Percentiles rank a stretch among this genome's conserved stretches.
phyloP scores from a whole-genome alignment of 1,284 basidiomycete species.

The Tetrapyrgos nigripes region DNA sequence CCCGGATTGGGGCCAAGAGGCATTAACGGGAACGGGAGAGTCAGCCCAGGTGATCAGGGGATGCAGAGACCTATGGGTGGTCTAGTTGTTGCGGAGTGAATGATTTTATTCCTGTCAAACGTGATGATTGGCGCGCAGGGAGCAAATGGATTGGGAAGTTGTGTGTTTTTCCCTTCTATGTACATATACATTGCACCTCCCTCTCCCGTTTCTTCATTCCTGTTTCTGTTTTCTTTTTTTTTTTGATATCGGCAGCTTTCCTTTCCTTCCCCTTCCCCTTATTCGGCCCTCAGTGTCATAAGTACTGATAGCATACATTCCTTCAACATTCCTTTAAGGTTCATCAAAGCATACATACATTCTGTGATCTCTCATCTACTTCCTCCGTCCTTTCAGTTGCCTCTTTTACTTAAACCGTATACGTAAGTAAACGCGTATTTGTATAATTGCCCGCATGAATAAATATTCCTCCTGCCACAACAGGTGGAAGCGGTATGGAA shows the following conservation, averaged over 20 bases:
- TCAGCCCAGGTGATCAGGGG: conserved; percentile 57
- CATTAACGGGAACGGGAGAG: conserved; percentile 48
- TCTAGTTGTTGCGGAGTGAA: conserved; percentile 73
- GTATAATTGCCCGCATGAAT: neutral
- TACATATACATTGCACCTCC: neutral
- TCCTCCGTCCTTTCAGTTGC: neutral
- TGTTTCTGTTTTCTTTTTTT: neutral
- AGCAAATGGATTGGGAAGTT: neutral
- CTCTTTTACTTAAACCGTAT: neutral
- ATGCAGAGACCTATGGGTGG: conserved; percentile 81
- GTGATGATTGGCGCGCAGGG: neutral
- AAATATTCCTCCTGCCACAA: neutral
- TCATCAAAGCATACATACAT: neutral
- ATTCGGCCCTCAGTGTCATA: neutral
- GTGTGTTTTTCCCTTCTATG: neutral
- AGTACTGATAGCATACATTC: neutral
- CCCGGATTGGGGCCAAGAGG: conserved; percentile 69
- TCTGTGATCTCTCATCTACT: neutral
- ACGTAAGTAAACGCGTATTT: too few species aligned
- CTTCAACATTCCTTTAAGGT: neutral
- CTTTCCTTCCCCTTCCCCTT: neutral
- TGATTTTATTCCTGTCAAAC: too few species aligned
- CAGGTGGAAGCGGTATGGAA: too few species aligned
- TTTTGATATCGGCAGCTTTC: neutral
- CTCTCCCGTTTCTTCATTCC: neutral